A percentile compares a stretch with the other conserved stretches of the same genome.
These are phyloP conservation scores for Colletotrichum spaethianum DNA, from an alignment of 2,329 filamentous ascomycete genomes.

Conservation along the genomic window DNA sequence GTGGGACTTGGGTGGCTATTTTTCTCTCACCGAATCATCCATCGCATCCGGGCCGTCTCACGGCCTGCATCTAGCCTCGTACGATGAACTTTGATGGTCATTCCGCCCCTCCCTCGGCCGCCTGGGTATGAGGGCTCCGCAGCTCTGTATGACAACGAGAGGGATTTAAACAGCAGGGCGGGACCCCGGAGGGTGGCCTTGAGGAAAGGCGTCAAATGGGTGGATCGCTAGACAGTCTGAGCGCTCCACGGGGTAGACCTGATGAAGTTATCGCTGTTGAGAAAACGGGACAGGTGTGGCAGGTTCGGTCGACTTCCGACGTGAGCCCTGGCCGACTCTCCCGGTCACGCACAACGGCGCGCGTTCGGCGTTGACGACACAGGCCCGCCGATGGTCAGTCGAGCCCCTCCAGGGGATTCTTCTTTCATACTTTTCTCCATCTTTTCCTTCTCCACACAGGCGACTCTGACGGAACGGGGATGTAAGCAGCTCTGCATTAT, in stretches of 20 bases:
- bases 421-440: conserved; percentile 32
- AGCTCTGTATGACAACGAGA: conserved; percentile 15
- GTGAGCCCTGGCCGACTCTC: conserved; percentile 38
- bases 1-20: conserved; percentile 6
- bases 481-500: conserved; percentile 31
- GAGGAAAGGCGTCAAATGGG: conserved; percentile 20
- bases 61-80: conserved; percentile 11
- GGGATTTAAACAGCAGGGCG: conserved; percentile 30
- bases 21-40: conserved; percentile 12
- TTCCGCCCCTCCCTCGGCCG: conserved; percentile 6
- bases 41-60: conserved; percentile 12
- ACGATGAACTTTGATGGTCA: conserved; percentile 5
- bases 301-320: conserved; percentile 40
- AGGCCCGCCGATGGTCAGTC: conserved; percentile 7
- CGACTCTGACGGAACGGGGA: conserved; percentile 30
- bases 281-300: conserved; percentile 20
- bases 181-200: conserved; percentile 22
- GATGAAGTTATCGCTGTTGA: conserved; percentile 30
- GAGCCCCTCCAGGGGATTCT: conserved; percentile 4
- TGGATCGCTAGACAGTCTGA: conserved; percentile 22
- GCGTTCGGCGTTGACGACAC: conserved; percentile 35
- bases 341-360: conserved; percentile 28
- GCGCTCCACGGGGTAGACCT: conserved; percentile 26
- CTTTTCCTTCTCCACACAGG: conserved; percentile 34
- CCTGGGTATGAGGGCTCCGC: conserved; percentile 17